phyloP scores from a whole-genome alignment of 768 basidiomycete species.

The Aureoboletus auriporus region DNA sequence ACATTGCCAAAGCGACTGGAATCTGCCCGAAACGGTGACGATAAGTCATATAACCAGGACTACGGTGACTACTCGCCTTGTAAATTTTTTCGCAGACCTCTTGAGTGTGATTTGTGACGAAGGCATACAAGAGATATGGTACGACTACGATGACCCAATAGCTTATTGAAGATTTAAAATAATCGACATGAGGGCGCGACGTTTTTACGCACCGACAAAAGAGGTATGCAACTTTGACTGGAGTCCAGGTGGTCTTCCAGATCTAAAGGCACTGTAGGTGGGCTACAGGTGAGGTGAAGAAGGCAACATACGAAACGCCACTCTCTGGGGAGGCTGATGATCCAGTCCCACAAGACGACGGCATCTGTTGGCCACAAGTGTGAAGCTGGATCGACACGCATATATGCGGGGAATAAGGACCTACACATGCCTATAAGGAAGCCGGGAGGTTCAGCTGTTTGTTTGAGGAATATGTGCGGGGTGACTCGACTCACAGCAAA shows the following conservation, averaged over 20 bases:
- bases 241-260: constrained; percentile 82
- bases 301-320: constrained; percentile 61
- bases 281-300: background rate
- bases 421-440: constrained; percentile 64
- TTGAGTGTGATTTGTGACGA: constrained; percentile 62
- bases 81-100: constrained; percentile 68
- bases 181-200: constrained; percentile 2
- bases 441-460: constrained; percentile 29
- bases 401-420: constrained; percentile 21
- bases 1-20: constrained; percentile 78
- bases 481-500: constrained; percentile 63
- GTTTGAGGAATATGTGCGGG: constrained; percentile 12
- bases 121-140: constrained; percentile 74
- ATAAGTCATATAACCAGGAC: background rate
- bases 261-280: constrained; percentile 40
- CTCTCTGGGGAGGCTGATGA: constrained; percentile 72
- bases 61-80: constrained; percentile 40
- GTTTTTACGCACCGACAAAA: constrained; percentile 66
- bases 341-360: constrained; percentile 83
- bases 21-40: constrained; percentile 41
- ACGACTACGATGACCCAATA: constrained; percentile 83
- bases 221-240: constrained; percentile 78
- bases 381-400: constrained; percentile 5
- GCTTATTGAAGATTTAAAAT: constrained; percentile 32
- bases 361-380: constrained; percentile 48